Percentiles rank a stretch among this genome's conserved stretches.
These are phyloP conservation scores for Xylaria sp. DNA, from an alignment of 2,329 filamentous ascomycete genomes.

Conservation along the genomic window DNA sequence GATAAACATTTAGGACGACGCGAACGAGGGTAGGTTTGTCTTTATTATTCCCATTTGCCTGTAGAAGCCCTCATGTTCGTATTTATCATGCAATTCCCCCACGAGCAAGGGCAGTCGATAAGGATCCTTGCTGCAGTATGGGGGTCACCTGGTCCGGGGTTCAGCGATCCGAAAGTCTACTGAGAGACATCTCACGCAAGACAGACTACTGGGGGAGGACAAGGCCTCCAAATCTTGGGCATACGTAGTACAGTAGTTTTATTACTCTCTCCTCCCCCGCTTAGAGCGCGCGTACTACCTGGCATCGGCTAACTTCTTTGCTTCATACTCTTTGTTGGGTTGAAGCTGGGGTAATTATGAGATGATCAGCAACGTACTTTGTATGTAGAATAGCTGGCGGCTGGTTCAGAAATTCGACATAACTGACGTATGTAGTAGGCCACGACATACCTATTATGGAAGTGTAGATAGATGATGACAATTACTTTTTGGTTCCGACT, in stretches of 20 bases:
- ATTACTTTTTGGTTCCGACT: slow-evolving; percentile 32
- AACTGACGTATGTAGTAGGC: background rate
- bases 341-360: background rate
- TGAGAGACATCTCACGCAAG: slow-evolving; percentile 12
- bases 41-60: background rate
- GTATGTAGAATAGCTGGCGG: background rate
- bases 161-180: slow-evolving; percentile 14
- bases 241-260: background rate
- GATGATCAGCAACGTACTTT: background rate
- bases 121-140: slow-evolving; percentile 32
- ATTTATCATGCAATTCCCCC: slow-evolving; percentile 16
- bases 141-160: slow-evolving; percentile 25
- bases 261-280: background rate
- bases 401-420: background rate
- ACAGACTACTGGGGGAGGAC: background rate
- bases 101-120: slow-evolving; percentile 32
- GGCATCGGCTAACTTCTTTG: background rate
- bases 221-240: background rate
- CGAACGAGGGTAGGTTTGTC: background rate
- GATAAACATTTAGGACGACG: background rate
- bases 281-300: background rate
- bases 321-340: background rate
- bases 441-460: background rate
- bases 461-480: slow-evolving; percentile 28
- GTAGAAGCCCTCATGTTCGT: slow-evolving; percentile 4